Conservation (phyloP, 805 yeast species). For the Zygoascus flipseniorum region DNA sequence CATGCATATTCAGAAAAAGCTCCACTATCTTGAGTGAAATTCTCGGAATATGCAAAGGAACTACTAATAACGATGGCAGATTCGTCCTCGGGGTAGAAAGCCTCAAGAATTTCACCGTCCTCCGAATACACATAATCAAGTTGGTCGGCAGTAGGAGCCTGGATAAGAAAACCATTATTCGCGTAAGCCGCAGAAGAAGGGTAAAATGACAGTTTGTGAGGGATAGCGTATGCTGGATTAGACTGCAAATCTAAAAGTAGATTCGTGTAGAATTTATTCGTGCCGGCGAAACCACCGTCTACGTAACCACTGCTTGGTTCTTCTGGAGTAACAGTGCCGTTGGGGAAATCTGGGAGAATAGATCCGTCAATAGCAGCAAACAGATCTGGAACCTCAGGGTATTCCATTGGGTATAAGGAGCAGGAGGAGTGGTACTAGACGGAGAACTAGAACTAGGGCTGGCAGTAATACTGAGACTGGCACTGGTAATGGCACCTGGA, state of each 20-base stretch:
- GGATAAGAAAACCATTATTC: slow-evolving; percentile 53
- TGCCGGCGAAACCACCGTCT: slow-evolving; percentile 42
- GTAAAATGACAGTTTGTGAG: slow-evolving; percentile 63
- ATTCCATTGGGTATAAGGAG: no score
- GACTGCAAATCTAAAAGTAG: slow-evolving; percentile 48
- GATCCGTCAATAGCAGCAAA: no score
- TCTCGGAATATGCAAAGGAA: slow-evolving; percentile 11
- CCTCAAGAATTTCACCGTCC: neutral
- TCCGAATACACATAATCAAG: slow-evolving; percentile 28
- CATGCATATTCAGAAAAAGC: slow-evolving; percentile 18
- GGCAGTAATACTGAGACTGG: no score
- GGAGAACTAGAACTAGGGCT: no score
- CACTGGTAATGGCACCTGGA: no score
- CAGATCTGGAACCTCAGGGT: no score
- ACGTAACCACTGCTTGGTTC: no score
- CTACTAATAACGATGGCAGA: slow-evolving; percentile 20
- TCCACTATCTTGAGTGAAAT: slow-evolving; percentile 5
- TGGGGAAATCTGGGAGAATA: no score
- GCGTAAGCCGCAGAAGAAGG: slow-evolving; percentile 38
- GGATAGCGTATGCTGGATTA: slow-evolving; percentile 52
- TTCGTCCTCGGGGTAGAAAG: neutral
- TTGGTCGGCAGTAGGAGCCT: slow-evolving; percentile 47
- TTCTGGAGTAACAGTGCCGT: no score
- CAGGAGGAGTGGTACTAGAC: no score
- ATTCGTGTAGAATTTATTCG: slow-evolving; percentile 71